phyloP scores from a whole-genome alignment of 495 filamentous ascomycete species.

The Chlorociboria aeruginascens region DNA sequence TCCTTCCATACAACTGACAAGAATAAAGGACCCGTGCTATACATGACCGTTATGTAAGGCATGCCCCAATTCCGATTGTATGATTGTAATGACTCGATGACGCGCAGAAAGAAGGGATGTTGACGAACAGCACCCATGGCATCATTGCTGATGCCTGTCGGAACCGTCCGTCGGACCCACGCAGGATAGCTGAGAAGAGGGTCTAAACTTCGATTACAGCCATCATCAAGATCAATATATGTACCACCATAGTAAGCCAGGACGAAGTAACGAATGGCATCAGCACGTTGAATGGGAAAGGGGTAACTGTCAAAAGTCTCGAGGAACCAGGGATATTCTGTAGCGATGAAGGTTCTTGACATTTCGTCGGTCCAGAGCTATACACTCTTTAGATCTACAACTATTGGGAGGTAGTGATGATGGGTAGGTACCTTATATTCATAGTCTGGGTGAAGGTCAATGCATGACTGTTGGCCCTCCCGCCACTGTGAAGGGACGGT shows the following conservation, averaged over 20 bases:
- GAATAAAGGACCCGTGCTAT: slow-evolving; percentile 74
- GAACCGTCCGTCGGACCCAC: slow-evolving; percentile 69
- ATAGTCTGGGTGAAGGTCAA: slow-evolving; percentile 64
- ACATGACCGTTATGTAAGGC: slow-evolving; percentile 86
- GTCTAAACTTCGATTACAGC: slow-evolving; percentile 71
- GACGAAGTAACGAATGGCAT: slow-evolving; percentile 83
- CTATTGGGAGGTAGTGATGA: background rate
- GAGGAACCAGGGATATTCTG: slow-evolving; percentile 76
- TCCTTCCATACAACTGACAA: slow-evolving; percentile 76
- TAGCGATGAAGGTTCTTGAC: slow-evolving; percentile 58
- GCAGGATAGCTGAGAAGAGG: slow-evolving; percentile 70
- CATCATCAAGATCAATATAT: slow-evolving; percentile 85
- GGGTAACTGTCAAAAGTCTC: slow-evolving; percentile 71
- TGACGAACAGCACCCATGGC: slow-evolving; percentile 71
- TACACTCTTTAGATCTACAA: background rate
- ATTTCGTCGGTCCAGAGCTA: slow-evolving; percentile 82
- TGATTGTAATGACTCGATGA: slow-evolving; percentile 54
- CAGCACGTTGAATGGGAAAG: slow-evolving; percentile 76
- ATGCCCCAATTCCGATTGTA: slow-evolving; percentile 70
- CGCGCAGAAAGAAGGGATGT: slow-evolving; percentile 70
- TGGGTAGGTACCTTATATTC: slow-evolving; percentile 58
- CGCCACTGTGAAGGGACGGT: slow-evolving; percentile 65
- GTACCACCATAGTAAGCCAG: slow-evolving; percentile 72
- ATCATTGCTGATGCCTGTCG: slow-evolving; percentile 84
- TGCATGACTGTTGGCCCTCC: slow-evolving; percentile 60